Evolutionary conservation across 352 stramenopile species (phyloP), one percentile per base, ranked within the genome.

Genomic region (Phytophthora tentaculata): DNA sequence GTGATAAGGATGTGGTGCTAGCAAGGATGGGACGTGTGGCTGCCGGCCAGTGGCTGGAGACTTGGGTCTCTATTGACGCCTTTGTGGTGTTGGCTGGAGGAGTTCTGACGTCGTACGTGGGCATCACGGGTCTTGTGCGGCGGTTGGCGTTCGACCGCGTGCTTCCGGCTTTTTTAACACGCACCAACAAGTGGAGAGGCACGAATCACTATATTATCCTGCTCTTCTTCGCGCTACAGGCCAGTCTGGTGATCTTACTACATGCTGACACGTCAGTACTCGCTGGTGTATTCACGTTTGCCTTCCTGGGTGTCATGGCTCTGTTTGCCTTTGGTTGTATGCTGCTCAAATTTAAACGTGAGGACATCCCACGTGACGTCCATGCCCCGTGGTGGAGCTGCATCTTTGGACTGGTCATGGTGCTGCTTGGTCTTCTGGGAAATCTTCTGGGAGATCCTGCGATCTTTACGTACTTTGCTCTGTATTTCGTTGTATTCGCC

Each of bases 251-350:
- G 5, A 58, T 96, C 37, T 35, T 94, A 28, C 79, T 96, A 0
- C 73, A 93, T 44, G 89, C 86, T 13, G 84, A 98, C 48, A 84
- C 95, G 14, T 88, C 77, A 24, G 84, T 89, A 20, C 80, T 98
- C 2, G 84, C 86, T 10, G 92, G 92, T 9, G 94, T 98, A 24
- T 98, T 98, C 67, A 97, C 88, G 23, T 96, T 97, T 59, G 86
- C 92, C 6, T 98, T 98, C 61, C 68, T 98, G 9, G 83, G 83
- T 1, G 86, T 98, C 13, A 98, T 98, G 91, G 85, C 80, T 20
- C 81, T 98, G 23, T 98, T 98, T 53, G 90, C 90, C 5, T 85
- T 94, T 58, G 92, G 92, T 7, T 97, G 90, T 66, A 96, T 98
- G 66, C 44, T 97, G 32, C 87, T 98, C 39, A 98, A 98, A 69